phyloP scores from a whole-genome alignment of 2,329 filamentous ascomycete genomes.

The Sclerotinia spermophila region DNA sequence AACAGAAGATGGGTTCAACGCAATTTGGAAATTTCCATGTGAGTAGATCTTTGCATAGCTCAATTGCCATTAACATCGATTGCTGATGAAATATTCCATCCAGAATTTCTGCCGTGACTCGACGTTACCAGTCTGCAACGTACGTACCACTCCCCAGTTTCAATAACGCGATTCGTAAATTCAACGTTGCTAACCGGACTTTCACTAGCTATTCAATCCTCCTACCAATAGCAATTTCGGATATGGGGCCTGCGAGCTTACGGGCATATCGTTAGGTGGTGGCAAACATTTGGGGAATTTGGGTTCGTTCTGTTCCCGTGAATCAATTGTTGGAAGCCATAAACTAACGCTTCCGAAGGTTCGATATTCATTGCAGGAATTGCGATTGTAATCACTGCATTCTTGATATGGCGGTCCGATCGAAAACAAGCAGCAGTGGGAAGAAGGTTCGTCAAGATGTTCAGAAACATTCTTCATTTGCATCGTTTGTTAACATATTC shows the following conservation, averaged over 20 bases:
- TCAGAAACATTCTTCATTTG: neutral
- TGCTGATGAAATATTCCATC: slow-evolving; percentile 24
- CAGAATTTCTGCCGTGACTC: slow-evolving; percentile 82
- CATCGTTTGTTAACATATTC: slow-evolving; percentile 8
- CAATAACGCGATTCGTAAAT: slow-evolving; percentile 8
- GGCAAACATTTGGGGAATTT: slow-evolving; percentile 73
- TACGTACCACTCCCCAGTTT: slow-evolving; percentile 45
- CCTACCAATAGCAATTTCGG: slow-evolving; percentile 28
- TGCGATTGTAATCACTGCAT: slow-evolving; percentile 64
- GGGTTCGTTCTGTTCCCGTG: slow-evolving; percentile 54
- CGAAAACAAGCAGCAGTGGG: slow-evolving; percentile 91
- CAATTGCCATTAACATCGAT: slow-evolving; percentile 17
- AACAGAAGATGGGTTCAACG: slow-evolving; percentile 31
- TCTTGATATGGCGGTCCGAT: slow-evolving; percentile 76
- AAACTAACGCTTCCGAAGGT: slow-evolving; percentile 50
- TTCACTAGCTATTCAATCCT: slow-evolving; percentile 57
- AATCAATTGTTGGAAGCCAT: slow-evolving; percentile 4
- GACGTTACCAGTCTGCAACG: slow-evolving; percentile 80
- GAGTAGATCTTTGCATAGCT: slow-evolving; percentile 20
- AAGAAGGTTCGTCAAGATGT: slow-evolving; percentile 60
- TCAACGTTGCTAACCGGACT: slow-evolving; percentile 22
- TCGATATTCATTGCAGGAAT: slow-evolving; percentile 80
- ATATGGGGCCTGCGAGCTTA: slow-evolving; percentile 66
- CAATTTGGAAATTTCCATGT: slow-evolving; percentile 59
- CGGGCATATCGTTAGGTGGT: slow-evolving; percentile 67